Conservation (phyloP, 164 flowering plant species). For the Stephania cephalantha region DNA sequence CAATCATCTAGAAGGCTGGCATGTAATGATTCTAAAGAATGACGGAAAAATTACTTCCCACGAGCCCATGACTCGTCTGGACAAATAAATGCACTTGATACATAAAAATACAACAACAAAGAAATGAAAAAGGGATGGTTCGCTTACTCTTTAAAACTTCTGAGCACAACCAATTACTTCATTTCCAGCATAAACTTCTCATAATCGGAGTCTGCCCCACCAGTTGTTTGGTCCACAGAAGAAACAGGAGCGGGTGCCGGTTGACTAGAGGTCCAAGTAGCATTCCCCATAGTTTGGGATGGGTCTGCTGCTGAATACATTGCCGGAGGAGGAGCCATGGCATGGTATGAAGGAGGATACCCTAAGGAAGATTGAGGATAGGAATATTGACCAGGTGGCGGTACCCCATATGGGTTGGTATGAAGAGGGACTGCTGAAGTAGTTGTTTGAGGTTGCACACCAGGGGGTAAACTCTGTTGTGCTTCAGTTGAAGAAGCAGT, state of each 20-base stretch:
- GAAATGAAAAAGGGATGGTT: not conserved
- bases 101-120: not conserved
- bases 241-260: constrained; percentile 45
- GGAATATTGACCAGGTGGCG: constrained; percentile 41
- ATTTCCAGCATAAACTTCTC: constrained; percentile 93
- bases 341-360: constrained; percentile 57
- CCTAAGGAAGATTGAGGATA: constrained; percentile 50
- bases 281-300: constrained; percentile 39
- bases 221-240: constrained; percentile 42
- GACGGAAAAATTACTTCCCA: not conserved
- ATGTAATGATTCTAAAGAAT: not conserved
- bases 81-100: not conserved
- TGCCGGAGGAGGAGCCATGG: constrained; percentile 39
- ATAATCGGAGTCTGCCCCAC: constrained; percentile 68
- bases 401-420: constrained; percentile 27
- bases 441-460: constrained; percentile 20
- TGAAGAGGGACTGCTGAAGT: constrained; percentile 5
- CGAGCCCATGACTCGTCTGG: not conserved
- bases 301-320: constrained; percentile 36
- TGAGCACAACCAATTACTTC: constrained; percentile 44
- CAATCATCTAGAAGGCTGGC: not conserved
- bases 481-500: constrained; percentile 45
- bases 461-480: constrained; percentile 40
- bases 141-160: constrained; percentile 23
- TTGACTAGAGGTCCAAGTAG: constrained; percentile 73